Conservation (phyloP, 2,329 filamentous ascomycete species). For the Pestalotiopsis sp. region DNA sequence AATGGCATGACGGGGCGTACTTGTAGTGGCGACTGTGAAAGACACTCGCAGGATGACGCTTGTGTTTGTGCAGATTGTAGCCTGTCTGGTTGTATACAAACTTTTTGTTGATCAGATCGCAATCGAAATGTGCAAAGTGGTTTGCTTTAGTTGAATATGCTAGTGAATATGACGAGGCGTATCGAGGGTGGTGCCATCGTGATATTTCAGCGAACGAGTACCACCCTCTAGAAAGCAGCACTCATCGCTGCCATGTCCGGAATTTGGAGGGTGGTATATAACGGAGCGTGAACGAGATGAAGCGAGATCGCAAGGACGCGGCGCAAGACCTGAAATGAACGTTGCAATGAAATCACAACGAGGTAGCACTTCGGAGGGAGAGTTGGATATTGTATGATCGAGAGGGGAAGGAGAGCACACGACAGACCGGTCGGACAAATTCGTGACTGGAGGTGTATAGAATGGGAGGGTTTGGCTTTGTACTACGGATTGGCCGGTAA, state of each 20-base stretch:
- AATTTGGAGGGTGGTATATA: neutral
- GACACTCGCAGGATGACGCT: neutral
- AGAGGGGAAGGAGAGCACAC: neutral
- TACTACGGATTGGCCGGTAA: neutral
- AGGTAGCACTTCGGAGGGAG: neutral
- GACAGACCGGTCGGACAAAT: neutral
- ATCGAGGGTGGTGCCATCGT: slow-evolving; percentile 61
- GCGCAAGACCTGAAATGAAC: neutral
- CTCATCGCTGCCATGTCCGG: slow-evolving; percentile 42
- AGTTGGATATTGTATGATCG: neutral
- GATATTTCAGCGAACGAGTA: slow-evolving; percentile 45
- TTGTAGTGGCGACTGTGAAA: slow-evolving; percentile 6
- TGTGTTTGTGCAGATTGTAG: neutral
- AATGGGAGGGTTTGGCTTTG: neutral
- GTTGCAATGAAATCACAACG: slow-evolving; percentile 2
- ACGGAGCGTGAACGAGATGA: neutral
- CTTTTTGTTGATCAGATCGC: slow-evolving; percentile 3
- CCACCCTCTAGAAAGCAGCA: slow-evolving; percentile 60
- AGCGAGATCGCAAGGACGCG: neutral
- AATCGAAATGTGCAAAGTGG: neutral
- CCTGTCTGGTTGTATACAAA: slow-evolving; percentile 14
- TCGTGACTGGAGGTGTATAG: neutral
- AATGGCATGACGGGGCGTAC: slow-evolving; percentile 13
- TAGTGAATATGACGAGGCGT: slow-evolving; percentile 35
- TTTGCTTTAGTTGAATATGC: slow-evolving; percentile 17